A percentile compares a stretch with the other conserved stretches of the same genome.
These are phyloP conservation scores for Pyrenochaeta sp. DNA, from an alignment of 2,329 filamentous ascomycete genomes.

Conservation along the genomic window DNA sequence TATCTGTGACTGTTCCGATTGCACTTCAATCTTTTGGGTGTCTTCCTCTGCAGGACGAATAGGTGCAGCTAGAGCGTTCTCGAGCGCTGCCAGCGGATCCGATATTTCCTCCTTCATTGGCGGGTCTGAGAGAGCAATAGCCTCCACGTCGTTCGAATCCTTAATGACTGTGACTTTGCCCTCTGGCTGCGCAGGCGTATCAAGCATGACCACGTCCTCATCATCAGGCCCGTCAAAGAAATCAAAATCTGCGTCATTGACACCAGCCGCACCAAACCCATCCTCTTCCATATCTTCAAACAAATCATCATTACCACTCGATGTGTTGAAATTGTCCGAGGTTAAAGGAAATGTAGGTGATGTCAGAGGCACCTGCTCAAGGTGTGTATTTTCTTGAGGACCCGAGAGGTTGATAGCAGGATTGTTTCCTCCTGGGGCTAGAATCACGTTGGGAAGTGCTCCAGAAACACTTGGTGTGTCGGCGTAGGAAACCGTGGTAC, in stretches of 20 bases:
- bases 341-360: slow-evolving; percentile 31
- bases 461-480: slow-evolving; percentile 41
- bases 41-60: slow-evolving; percentile 5
- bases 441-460: slow-evolving; percentile 31
- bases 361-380: slow-evolving; percentile 29
- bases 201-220: slow-evolving; percentile 46
- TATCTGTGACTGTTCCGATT: not conserved
- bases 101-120: slow-evolving; percentile 31
- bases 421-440: slow-evolving; percentile 38
- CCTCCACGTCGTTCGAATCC: slow-evolving; percentile 1
- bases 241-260: slow-evolving; percentile 85
- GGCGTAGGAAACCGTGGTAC: slow-evolving; percentile 31
- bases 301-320: slow-evolving; percentile 60
- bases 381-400: slow-evolving; percentile 28
- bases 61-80: slow-evolving; percentile 33
- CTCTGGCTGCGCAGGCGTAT: slow-evolving; percentile 29
- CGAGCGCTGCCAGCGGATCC: slow-evolving; percentile 38
- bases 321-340: slow-evolving; percentile 31
- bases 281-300: slow-evolving; percentile 72
- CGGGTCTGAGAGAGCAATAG: slow-evolving; percentile 1
- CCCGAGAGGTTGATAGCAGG: slow-evolving; percentile 43
- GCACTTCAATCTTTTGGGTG: slow-evolving; percentile 7
- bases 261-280: slow-evolving; percentile 73
- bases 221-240: slow-evolving; percentile 75
- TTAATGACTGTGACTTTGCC: slow-evolving; percentile 13